A percentile compares a stretch with the other conserved stretches of the same genome.
phyloP scores from a whole-genome alignment of 2,329 filamentous ascomycete species.

The Fusarium sarcochroum region DNA sequence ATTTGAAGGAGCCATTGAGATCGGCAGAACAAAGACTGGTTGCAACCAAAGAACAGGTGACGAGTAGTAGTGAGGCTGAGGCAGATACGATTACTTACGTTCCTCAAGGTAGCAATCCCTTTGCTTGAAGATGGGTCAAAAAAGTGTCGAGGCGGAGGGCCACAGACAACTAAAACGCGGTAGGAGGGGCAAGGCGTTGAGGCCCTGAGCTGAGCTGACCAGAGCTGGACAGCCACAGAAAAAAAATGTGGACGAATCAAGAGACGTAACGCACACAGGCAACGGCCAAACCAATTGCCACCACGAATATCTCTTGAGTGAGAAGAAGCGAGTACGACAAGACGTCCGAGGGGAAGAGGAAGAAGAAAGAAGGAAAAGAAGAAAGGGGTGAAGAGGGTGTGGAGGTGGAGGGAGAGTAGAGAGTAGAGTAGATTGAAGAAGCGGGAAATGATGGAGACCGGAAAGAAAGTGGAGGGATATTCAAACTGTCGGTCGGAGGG shows the following conservation, averaged over 20 bases:
- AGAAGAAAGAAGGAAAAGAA: neutral
- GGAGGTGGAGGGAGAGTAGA: slow-evolving; percentile 40
- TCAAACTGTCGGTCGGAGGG: slow-evolving; percentile 39
- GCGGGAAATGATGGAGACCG: slow-evolving; percentile 41
- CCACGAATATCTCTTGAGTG: slow-evolving; percentile 15
- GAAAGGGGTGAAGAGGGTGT: slow-evolving; percentile 35
- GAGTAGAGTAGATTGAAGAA: slow-evolving; percentile 18
- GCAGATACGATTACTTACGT: slow-evolving; percentile 39
- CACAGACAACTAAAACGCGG: slow-evolving; percentile 20
- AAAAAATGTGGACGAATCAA: slow-evolving; percentile 20
- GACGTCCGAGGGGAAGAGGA: neutral
- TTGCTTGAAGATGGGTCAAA: slow-evolving; percentile 19
- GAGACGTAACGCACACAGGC: slow-evolving; percentile 10
- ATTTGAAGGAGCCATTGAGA: slow-evolving; percentile 45
- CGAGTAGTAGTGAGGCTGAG: slow-evolving; percentile 32
- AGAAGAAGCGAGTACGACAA: slow-evolving; percentile 10
- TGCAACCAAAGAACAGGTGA: slow-evolving; percentile 7
- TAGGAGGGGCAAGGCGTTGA: slow-evolving; percentile 39
- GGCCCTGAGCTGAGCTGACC: slow-evolving; percentile 25
- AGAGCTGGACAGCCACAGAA: slow-evolving; percentile 24
- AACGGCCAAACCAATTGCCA: slow-evolving; percentile 40
- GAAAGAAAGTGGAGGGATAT: slow-evolving; percentile 42
- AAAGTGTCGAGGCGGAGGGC: slow-evolving; percentile 39
- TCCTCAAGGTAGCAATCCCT: slow-evolving; percentile 18
- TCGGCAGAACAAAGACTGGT: slow-evolving; percentile 2